These are phyloP conservation scores for Lentinula aciculospora DNA, from an alignment of 768 basidiomycete genomes.

Conservation along the genomic window DNA sequence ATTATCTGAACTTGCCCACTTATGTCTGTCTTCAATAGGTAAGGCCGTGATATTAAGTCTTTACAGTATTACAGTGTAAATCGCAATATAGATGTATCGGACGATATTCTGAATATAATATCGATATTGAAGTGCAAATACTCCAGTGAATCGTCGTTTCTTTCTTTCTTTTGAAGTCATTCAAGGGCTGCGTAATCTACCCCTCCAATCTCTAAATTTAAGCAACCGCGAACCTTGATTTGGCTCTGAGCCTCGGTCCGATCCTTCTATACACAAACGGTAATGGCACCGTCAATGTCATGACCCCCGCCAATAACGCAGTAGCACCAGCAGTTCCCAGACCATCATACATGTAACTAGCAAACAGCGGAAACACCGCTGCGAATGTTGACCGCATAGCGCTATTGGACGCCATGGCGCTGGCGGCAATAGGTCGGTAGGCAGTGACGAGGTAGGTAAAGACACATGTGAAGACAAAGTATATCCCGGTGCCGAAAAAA, in stretches of 20 bases:
- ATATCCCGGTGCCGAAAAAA: constrained; percentile 60
- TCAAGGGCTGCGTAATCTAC: not conserved
- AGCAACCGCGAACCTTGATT: constrained; percentile 2
- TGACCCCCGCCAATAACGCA: constrained; percentile 1
- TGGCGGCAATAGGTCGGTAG: constrained; percentile 61
- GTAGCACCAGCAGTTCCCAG: constrained; percentile 46
- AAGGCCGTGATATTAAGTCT: too few species aligned
- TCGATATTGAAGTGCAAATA: too few species aligned
- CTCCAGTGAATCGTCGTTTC: too few species aligned
- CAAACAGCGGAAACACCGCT: constrained; percentile 57
- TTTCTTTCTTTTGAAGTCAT: not conserved
- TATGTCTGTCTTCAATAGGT: too few species aligned
- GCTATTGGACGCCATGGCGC: constrained; percentile 64
- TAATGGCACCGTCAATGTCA: constrained; percentile 1
- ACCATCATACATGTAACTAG: constrained; percentile 58
- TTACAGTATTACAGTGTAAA: too few species aligned
- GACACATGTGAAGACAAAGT: constrained; percentile 64
- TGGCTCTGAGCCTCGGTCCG: constrained; percentile 1
- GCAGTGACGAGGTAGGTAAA: constrained; percentile 71
- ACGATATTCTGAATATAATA: too few species aligned
- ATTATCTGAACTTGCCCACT: too few species aligned
- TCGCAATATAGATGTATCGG: too few species aligned
- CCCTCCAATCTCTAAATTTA: not conserved
- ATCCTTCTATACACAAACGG: constrained; percentile 6
- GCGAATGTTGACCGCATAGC: constrained; percentile 58